Evolutionary conservation across 371 early-diverging fungal species (phyloP).

Genomic region (Phascolomyces articulosus): DNA sequence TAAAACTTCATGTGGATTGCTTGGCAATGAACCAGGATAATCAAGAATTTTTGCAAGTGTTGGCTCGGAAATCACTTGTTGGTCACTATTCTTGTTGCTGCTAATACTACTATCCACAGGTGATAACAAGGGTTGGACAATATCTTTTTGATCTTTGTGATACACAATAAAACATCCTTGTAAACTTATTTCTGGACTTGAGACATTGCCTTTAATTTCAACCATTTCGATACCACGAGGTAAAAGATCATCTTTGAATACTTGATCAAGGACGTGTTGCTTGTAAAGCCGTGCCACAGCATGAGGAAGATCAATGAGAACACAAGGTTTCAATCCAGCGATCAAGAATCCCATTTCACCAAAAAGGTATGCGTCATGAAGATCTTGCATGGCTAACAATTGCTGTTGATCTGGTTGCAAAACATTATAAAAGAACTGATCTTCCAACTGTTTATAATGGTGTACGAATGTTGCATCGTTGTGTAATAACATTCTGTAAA

Average conservation of each 20-base stretch:
- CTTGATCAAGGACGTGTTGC: constrained; percentile 1
- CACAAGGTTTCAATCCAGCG: constrained; percentile 61
- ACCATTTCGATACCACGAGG: not conserved
- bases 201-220: not conserved
- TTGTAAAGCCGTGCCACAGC: not conserved
- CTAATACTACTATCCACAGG: not conserved
- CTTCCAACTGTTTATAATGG: not conserved
- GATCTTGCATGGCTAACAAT: not conserved
- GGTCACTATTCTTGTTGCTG: not conserved
- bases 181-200: constrained; percentile 2
- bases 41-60: constrained; percentile 57
- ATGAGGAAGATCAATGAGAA: constrained; percentile 52
- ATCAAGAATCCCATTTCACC: constrained; percentile 69
- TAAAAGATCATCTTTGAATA: not conserved
- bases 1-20: constrained; percentile 33
- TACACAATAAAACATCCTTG: not conserved
- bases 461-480: not conserved
- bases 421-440: not conserved
- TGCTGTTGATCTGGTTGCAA: not conserved
- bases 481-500: too few species aligned
- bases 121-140: not conserved
- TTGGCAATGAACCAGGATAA: constrained; percentile 64
- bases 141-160: not conserved
- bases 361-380: constrained; percentile 51
- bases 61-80: not conserved